Evolutionary conservation across 2,329 filamentous ascomycete genomes (phyloP).

Genomic region (Leptographium wingfieldii): DNA sequence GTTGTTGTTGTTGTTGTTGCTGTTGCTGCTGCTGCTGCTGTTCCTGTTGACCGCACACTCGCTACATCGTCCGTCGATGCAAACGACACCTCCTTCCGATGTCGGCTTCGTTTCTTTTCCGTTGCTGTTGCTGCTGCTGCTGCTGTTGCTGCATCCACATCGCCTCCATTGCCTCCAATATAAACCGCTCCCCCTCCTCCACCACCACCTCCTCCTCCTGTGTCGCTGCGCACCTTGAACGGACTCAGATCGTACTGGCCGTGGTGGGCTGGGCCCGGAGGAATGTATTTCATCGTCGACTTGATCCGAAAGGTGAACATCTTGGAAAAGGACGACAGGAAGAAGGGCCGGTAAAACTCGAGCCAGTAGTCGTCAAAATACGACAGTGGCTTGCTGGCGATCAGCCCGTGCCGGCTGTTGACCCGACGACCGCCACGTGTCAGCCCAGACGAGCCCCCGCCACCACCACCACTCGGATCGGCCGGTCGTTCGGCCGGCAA

Average conservation of each 20-base stretch:
- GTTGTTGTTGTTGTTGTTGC: too few relatives aligned
- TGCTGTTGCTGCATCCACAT: constrained; percentile 52
- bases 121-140: neutral
- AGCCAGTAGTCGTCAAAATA: constrained; percentile 92
- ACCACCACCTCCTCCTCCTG: constrained; percentile 23
- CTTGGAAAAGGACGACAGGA: constrained; percentile 79
- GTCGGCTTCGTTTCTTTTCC: constrained; percentile 29
- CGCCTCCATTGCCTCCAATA: constrained; percentile 16
- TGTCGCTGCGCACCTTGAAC: constrained; percentile 57
- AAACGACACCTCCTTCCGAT: constrained; percentile 57
- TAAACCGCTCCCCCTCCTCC: constrained; percentile 42
- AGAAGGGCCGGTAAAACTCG: constrained; percentile 86
- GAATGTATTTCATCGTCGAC: constrained; percentile 72
- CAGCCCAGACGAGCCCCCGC: neutral
- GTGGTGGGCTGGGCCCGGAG: constrained; percentile 58
- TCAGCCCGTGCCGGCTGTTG: constrained; percentile 2
- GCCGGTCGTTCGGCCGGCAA: constrained; percentile 12
- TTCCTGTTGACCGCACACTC: too few relatives aligned
- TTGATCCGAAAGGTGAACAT: constrained; percentile 91
- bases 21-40: too few relatives aligned
- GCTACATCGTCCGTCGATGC: constrained; percentile 41
- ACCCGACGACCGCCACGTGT: neutral
- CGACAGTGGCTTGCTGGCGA: constrained; percentile 31
- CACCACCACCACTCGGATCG: constrained; percentile 34
- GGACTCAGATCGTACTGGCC: constrained; percentile 76